Base-by-base conservation (phyloP, 2,329 filamentous ascomycete species). In the Blastomyces emzantsi region DNA sequence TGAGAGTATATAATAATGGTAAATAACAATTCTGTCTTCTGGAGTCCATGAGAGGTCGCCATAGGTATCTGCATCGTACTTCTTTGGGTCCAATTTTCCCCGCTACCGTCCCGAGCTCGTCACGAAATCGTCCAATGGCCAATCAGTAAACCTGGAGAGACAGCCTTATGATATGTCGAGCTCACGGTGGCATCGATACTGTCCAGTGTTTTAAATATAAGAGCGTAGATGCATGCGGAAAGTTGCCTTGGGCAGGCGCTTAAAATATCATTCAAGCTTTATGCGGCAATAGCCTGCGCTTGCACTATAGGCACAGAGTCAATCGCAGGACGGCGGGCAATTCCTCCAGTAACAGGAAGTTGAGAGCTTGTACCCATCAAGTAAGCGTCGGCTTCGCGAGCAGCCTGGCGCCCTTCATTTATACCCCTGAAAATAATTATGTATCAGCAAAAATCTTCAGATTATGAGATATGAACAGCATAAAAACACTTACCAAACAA, bases 371-470 rank as follows among this genome's bases (percentile, higher is more conserved):
- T 84, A 67, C 88, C 85, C 77, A 90, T 90, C 55, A 97, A 87
- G 82, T 86, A 96, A 61, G 90, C 77, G 76, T 97, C 93, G 63
- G 97, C 89, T 77, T 97, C 92, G 66, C 93, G 89, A 71, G 93
- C 93, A 70, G 89, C 88, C 80, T 94, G 90, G 70, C 93, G 90
- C 72, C 93, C 93, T 80, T 97, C 93, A 75, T 97, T 97, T 82
- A 97, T 97, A 75, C 92, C 93, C 89, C 87, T 89, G 67, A 47
- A 61, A 60, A 39, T 19, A 22, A 41, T 45, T 17, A 60, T 56
- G 60, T 56, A 30, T 67, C 63, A 65, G 62, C 64, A 49, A 60
- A 49, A 22, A 63, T 63, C 22, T 11, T 22, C 56, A 8, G 25
- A 15, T 39, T 39, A 39, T 39, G 9, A 13, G 9, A 39, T 13